Percentiles rank a stretch among this genome's conserved stretches.
Evolutionary conservation across 2,329 filamentous ascomycete genomes (phyloP).

Genomic region (Penicillium italicum): DNA sequence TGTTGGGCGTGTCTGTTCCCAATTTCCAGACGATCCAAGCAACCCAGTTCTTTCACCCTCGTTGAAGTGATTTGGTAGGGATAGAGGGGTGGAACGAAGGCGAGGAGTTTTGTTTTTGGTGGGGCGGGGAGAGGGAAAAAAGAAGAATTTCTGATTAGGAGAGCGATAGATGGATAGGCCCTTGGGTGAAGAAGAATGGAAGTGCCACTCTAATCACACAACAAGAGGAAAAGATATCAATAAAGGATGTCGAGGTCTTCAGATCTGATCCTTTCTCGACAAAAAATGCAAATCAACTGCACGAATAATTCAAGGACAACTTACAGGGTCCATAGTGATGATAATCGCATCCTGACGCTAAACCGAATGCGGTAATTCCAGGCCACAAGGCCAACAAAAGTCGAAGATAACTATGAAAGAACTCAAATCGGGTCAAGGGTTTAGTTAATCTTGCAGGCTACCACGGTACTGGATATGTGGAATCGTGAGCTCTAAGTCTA

Average conservation of each 20-base stretch:
- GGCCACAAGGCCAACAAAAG: constrained; percentile 9
- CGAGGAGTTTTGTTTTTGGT: constrained; percentile 32
- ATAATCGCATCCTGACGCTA: constrained; percentile 16
- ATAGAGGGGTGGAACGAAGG: constrained; percentile 17
- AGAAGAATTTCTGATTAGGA: constrained; percentile 26
- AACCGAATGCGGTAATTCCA: constrained; percentile 10
- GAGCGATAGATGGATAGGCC: constrained; percentile 21
- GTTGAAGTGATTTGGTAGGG: constrained; percentile 14
- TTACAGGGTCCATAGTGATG: constrained; percentile 11
- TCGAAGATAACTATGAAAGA: neutral
- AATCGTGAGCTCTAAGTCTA: neutral
- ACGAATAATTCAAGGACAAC: constrained; percentile 4
- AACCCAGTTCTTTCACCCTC: constrained; percentile 21
- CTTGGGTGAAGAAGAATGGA: neutral
- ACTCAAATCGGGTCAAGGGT: neutral
- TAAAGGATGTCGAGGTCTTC: neutral
- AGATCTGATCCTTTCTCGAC: neutral
- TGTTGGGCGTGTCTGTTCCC: constrained; percentile 43
- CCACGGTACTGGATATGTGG: neutral
- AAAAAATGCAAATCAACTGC: neutral
- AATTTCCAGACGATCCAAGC: constrained; percentile 27
- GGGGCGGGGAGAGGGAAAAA: constrained; percentile 29
- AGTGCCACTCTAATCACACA: neutral
- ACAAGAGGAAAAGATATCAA: constrained; percentile 5
- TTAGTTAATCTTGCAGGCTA: neutral